A percentile compares a stretch with the other conserved stretches of the same genome.
Evolutionary conservation across 2,329 filamentous ascomycete genomes (phyloP).

Genomic region (Arthrobotrys megalospora): DNA sequence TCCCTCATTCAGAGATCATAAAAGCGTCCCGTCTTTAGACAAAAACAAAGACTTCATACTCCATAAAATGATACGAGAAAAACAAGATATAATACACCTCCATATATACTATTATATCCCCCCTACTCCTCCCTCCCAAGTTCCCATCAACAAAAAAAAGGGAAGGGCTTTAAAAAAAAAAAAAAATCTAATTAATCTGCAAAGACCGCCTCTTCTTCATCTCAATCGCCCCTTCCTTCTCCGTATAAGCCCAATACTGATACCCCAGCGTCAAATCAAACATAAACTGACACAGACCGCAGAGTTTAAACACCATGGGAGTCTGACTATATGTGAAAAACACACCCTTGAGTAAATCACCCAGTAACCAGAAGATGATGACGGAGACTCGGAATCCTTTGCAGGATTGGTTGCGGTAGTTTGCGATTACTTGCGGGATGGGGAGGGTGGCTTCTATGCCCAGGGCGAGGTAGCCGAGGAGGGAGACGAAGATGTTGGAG

Average conservation of each 20-base stretch:
- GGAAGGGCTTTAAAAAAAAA: not conserved
- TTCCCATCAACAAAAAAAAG: not conserved
- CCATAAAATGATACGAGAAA: not conserved
- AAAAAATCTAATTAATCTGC: not conserved
- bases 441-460: slow-evolving; percentile 85
- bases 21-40: too few species aligned
- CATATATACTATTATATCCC: not conserved
- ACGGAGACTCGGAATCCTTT: slow-evolving; percentile 84
- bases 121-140: not conserved
- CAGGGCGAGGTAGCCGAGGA: slow-evolving; percentile 82
- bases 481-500: slow-evolving; percentile 75
- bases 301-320: slow-evolving; percentile 84
- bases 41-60: too few species aligned
- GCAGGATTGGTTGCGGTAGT: slow-evolving; percentile 78
- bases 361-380: slow-evolving; percentile 82
- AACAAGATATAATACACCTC: not conserved
- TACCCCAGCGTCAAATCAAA: slow-evolving; percentile 82
- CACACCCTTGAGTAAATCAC: slow-evolving; percentile 89
- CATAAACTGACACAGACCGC: slow-evolving; percentile 83
- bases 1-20: too few species aligned
- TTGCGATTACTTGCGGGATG: slow-evolving; percentile 82
- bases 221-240: slow-evolving; percentile 63
- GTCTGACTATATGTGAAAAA: slow-evolving; percentile 83
- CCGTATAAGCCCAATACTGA: slow-evolving; percentile 81
- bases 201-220: slow-evolving; percentile 53